Percentiles rank a stretch among this genome's conserved stretches.
Evolutionary conservation across 2,329 filamentous ascomycete genomes (phyloP).

Genomic region (Monilinia polystroma): DNA sequence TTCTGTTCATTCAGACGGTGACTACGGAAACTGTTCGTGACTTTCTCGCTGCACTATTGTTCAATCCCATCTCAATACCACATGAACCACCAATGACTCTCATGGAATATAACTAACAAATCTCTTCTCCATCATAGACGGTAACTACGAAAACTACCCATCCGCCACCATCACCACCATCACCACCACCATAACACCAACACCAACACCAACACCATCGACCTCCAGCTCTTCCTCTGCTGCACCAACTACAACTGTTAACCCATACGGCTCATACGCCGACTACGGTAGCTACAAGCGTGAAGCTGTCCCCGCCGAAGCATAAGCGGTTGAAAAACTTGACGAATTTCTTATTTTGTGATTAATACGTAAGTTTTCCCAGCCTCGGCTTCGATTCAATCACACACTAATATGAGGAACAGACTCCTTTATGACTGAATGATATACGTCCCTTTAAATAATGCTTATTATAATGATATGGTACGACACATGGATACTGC

Average conservation of each 20-base stretch:
- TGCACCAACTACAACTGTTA: not conserved
- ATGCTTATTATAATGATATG: constrained; percentile 17
- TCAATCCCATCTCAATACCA: not conserved
- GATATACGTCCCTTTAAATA: constrained; percentile 22
- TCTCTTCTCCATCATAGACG: not conserved
- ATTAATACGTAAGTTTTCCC: constrained; percentile 18
- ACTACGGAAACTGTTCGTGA: constrained; percentile 15
- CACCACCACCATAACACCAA: not conserved
- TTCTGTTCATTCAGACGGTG: constrained; percentile 10
- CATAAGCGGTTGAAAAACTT: not conserved
- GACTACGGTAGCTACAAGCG: constrained; percentile 20
- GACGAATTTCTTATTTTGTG: constrained; percentile 12
- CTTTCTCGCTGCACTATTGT: too few species aligned
- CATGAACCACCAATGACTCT: not conserved
- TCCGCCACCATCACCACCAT: too few species aligned
- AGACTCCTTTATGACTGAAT: constrained; percentile 25
- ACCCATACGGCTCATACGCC: constrained; percentile 23
- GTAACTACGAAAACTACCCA: constrained; percentile 11
- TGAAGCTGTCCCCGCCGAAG: not conserved
- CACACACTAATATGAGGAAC: not conserved
- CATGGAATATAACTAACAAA: not conserved
- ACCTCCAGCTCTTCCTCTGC: constrained; percentile 3
- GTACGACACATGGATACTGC: constrained; percentile 2
- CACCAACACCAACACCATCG: not conserved
- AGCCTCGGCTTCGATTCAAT: too few species aligned